These are phyloP conservation scores for Daldinia concentrica DNA, from an alignment of 495 filamentous ascomycete genomes.

Conservation along the genomic window DNA sequence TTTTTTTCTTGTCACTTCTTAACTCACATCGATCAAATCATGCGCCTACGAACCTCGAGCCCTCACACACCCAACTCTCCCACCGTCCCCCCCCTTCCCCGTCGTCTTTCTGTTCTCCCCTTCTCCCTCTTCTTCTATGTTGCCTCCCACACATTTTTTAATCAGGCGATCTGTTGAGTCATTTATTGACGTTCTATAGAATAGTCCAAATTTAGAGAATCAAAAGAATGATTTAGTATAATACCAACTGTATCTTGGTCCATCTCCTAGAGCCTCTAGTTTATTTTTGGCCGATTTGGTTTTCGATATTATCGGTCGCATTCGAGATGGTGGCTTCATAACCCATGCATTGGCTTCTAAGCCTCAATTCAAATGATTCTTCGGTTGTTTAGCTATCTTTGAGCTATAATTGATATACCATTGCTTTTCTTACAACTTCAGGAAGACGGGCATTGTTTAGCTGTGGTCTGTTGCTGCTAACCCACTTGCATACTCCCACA, in stretches of 20 bases:
- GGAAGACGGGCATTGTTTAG: constrained; percentile 40
- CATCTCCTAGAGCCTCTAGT: constrained; percentile 12
- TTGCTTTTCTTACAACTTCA: constrained; percentile 15
- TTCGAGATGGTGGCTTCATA: constrained; percentile 42
- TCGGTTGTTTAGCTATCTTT: constrained; percentile 38
- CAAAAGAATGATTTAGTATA: constrained; percentile 31
- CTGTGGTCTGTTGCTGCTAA: neutral
- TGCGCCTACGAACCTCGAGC: constrained; percentile 53
- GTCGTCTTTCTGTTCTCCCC: constrained; percentile 47
- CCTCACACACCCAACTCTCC: constrained; percentile 43
- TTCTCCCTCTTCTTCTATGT: constrained; percentile 50
- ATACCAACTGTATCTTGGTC: constrained; percentile 33
- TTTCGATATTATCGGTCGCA: constrained; percentile 47
- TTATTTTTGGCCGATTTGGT: constrained; percentile 43
- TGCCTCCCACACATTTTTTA: constrained; percentile 36
- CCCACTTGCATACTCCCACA: constrained; percentile 18
- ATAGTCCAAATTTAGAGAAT: constrained; percentile 33
- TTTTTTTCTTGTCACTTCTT: constrained; percentile 28
- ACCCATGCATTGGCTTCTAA: constrained; percentile 47
- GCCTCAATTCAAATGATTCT: constrained; percentile 35
- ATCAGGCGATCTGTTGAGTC: constrained; percentile 43
- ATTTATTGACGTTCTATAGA: constrained; percentile 37
- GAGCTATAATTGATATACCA: constrained; percentile 16
- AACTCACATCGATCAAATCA: constrained; percentile 45
- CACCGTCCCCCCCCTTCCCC: constrained; percentile 40